These are phyloP conservation scores for Trifolium subterraneum DNA, from an alignment of 306 rosid genomes.

Conservation along the genomic window DNA sequence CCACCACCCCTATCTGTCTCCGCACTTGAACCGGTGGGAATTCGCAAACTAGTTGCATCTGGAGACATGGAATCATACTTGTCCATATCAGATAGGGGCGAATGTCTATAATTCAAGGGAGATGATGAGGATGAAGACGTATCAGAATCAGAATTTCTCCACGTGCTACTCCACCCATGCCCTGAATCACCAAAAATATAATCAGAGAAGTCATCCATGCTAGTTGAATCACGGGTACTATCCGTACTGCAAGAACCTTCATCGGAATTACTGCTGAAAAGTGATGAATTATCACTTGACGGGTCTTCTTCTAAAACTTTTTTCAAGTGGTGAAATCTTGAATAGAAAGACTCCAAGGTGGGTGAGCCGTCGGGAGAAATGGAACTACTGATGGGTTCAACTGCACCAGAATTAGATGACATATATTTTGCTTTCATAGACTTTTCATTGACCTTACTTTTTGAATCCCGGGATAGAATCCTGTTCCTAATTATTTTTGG, in stretches of 20 bases:
- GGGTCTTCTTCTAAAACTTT: conserved; percentile 77
- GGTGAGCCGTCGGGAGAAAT: conserved; percentile 47
- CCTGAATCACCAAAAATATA: conserved; percentile 80
- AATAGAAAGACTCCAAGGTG: conserved; percentile 53
- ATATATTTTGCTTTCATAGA: conserved; percentile 47
- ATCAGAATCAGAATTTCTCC: conserved; percentile 63
- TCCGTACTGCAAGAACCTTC: conserved; percentile 91
- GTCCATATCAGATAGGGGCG: conserved; percentile 64
- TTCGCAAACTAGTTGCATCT: conserved; percentile 36
- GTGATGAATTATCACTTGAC: conserved; percentile 88
- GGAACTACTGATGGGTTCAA: conserved; percentile 39
- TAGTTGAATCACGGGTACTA: conserved; percentile 66
- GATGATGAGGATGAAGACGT: conserved; percentile 66
- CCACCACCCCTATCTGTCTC: conserved; percentile 40
- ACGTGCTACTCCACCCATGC: conserved; percentile 49
- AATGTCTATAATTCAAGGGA: conserved; percentile 57
- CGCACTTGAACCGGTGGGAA: conserved; percentile 25
- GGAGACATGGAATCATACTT: conserved; percentile 56
- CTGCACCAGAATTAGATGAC: conserved; percentile 42
- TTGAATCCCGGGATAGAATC: conserved; percentile 59
- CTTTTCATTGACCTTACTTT: conserved; percentile 55
- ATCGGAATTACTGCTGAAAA: conserved; percentile 76
- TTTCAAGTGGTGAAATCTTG: conserved; percentile 53
- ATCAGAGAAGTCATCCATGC: conserved; percentile 80
- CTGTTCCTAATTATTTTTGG: conserved; percentile 74